These are phyloP conservation scores for Xylariaceae sp. DNA, from an alignment of 2,329 filamentous ascomycete species.

Conservation along the genomic window DNA sequence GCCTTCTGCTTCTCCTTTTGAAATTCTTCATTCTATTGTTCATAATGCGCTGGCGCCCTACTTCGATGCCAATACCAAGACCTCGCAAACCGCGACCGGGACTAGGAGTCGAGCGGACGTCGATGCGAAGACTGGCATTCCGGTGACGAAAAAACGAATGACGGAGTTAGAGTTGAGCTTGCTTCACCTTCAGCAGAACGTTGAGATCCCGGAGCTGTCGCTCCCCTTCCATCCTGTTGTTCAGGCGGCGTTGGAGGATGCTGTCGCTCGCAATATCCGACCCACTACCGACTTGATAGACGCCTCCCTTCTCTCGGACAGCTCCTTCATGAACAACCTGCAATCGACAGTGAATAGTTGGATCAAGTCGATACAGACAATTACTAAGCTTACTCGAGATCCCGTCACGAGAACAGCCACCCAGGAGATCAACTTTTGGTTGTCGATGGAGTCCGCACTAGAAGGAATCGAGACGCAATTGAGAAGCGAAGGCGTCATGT, in stretches of 20 bases:
- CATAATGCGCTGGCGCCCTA: conserved; percentile 92
- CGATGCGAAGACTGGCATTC: conserved; percentile 91
- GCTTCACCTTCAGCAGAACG: conserved; percentile 92
- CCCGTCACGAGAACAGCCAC: conserved; percentile 76
- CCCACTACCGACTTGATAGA: conserved; percentile 81
- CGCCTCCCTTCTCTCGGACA: conserved; percentile 77
- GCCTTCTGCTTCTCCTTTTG: conserved; percentile 78
- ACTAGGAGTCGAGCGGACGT: conserved; percentile 77
- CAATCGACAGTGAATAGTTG: conserved; percentile 94
- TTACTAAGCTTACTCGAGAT: conserved; percentile 92
- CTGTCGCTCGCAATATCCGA: conserved; percentile 65
- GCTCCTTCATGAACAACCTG: conserved; percentile 87
- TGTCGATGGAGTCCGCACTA: conserved; percentile 92
- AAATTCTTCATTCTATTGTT: conserved; percentile 88
- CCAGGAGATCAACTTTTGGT: conserved; percentile 98
- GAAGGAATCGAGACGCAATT: conserved; percentile 91
- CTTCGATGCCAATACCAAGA: conserved; percentile 94
- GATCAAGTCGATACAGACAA: conserved; percentile 98
- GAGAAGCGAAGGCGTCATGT: conserved; percentile 80
- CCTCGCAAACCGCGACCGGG: conserved; percentile 67
- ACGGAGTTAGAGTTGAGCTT: conserved; percentile 91
- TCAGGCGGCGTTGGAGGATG: conserved; percentile 80
- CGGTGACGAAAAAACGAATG: conserved; percentile 95
- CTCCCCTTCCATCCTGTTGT: conserved; percentile 88
- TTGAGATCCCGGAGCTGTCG: conserved; percentile 92